Percentiles rank a stretch among this genome's conserved stretches.
Evolutionary conservation across 2,329 filamentous ascomycete genomes (phyloP).

Genomic region (Graphilbum ipis-grandicollis): DNA sequence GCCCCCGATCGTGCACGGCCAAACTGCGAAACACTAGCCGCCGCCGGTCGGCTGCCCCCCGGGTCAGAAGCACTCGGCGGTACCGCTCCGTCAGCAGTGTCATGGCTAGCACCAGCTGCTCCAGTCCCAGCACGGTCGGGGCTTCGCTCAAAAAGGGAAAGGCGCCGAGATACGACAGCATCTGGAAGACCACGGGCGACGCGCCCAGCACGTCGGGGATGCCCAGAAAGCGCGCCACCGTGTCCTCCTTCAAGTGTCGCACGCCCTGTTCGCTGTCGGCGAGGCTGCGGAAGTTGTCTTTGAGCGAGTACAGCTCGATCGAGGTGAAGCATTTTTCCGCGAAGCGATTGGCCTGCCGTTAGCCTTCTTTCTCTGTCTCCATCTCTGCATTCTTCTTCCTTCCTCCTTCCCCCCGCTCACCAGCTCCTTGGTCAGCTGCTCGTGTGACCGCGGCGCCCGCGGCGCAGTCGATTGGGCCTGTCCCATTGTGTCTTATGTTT

Average conservation of each 20-base stretch:
- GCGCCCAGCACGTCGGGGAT: slow-evolving; percentile 52
- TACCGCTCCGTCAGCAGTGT: slow-evolving; percentile 57
- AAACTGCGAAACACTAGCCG: slow-evolving; percentile 55
- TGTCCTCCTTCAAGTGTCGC: slow-evolving; percentile 52
- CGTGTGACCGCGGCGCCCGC: slow-evolving; percentile 26
- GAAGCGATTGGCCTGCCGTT: slow-evolving; percentile 39
- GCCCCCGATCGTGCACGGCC: slow-evolving; percentile 50
- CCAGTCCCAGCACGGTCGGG: slow-evolving; percentile 50
- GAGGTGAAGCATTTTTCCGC: slow-evolving; percentile 53
- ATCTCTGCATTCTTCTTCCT: too few species aligned
- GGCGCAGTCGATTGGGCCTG: slow-evolving; percentile 31
- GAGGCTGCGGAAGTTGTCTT: slow-evolving; percentile 53
- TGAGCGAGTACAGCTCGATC: slow-evolving; percentile 56
- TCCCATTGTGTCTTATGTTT: slow-evolving; percentile 28
- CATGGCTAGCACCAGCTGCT: slow-evolving; percentile 55
- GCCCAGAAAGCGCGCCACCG: slow-evolving; percentile 53
- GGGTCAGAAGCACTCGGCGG: slow-evolving; percentile 41
- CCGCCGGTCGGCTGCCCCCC: slow-evolving; percentile 37
- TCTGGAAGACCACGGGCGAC: slow-evolving; percentile 53
- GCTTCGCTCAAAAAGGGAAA: slow-evolving; percentile 59
- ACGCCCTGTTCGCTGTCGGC: slow-evolving; percentile 40
- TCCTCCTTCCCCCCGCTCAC: slow-evolving; percentile 17
- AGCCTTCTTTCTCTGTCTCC: not conserved
- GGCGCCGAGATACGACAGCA: slow-evolving; percentile 52
- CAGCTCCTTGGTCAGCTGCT: slow-evolving; percentile 32